Percentiles rank a stretch among this genome's conserved stretches.
Conservation (phyloP, 345 rosid species). For the Ceriops zippeliana region DNA sequence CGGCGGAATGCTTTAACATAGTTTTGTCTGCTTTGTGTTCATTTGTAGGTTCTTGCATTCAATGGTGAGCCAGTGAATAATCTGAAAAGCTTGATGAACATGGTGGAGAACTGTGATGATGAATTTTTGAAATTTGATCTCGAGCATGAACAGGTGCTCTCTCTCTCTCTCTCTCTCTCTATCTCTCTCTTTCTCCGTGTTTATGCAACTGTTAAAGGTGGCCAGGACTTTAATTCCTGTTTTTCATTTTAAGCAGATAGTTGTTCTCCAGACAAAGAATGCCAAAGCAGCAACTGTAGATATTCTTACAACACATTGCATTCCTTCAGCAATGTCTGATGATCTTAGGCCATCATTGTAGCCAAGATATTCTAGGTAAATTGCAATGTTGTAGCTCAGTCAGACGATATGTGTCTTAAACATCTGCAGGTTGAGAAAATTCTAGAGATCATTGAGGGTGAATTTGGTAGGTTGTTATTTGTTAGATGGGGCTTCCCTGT, state of each 20-base stretch:
- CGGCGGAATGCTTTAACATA: not conserved
- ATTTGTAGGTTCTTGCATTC: conserved; percentile 70
- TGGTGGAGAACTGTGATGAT: conserved; percentile 84
- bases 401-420: not conserved
- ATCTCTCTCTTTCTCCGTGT: conserved; percentile 8
- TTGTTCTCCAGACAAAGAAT: conserved; percentile 63
- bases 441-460: not conserved
- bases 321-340: conserved; percentile 86
- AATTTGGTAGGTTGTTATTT: not conserved
- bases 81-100: conserved; percentile 67
- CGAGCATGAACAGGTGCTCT: conserved; percentile 81
- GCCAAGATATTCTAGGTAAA: not conserved
- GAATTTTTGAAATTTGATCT: conserved; percentile 80
- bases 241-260: conserved; percentile 47
- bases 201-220: not conserved
- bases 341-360: conserved; percentile 52
- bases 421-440: not conserved
- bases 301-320: conserved; percentile 82
- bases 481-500: conserved; percentile 1
- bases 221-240: not conserved
- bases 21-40: not conserved
- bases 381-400: not conserved
- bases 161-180: conserved; percentile 9
- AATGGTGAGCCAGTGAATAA: conserved; percentile 86
- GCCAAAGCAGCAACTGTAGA: conserved; percentile 82